These are phyloP conservation scores for Scorias spongiosa DNA, from an alignment of 2,329 filamentous ascomycete genomes.

Conservation along the genomic window DNA sequence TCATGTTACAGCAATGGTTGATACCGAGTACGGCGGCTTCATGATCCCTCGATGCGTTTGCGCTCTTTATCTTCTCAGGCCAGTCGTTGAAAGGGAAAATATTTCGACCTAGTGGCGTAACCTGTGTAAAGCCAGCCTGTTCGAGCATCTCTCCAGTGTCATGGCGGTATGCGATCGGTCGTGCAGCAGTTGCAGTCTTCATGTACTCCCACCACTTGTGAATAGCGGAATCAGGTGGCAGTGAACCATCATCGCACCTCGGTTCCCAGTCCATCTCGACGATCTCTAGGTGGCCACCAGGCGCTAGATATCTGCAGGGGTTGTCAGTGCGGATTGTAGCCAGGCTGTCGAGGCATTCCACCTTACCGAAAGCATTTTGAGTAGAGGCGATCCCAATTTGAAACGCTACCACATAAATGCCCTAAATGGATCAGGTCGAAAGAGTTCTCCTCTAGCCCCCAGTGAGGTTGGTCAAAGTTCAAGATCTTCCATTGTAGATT, in stretches of 20 bases:
- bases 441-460: constrained; percentile 50
- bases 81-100: neutral
- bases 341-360: neutral
- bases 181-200: constrained; percentile 51
- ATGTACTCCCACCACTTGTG: constrained; percentile 55
- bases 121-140: constrained; percentile 62
- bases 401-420: constrained; percentile 63
- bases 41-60: constrained; percentile 60
- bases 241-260: constrained; percentile 51
- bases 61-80: constrained; percentile 34
- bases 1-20: constrained; percentile 52
- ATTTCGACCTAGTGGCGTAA: constrained; percentile 35
- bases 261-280: constrained; percentile 78
- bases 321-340: constrained; percentile 1
- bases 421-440: constrained; percentile 78
- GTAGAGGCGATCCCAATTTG: constrained; percentile 63
- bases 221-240: constrained; percentile 39
- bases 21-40: constrained; percentile 64
- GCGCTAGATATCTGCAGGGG: constrained; percentile 51
- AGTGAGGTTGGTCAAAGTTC: constrained; percentile 71
- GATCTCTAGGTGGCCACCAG: constrained; percentile 70
- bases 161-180: constrained; percentile 51
- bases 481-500: constrained; percentile 9
- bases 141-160: constrained; percentile 47
- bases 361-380: constrained; percentile 49